Base-by-base conservation (phyloP, 2,329 filamentous ascomycete genomes). In the Alternaria postmessia region DNA sequence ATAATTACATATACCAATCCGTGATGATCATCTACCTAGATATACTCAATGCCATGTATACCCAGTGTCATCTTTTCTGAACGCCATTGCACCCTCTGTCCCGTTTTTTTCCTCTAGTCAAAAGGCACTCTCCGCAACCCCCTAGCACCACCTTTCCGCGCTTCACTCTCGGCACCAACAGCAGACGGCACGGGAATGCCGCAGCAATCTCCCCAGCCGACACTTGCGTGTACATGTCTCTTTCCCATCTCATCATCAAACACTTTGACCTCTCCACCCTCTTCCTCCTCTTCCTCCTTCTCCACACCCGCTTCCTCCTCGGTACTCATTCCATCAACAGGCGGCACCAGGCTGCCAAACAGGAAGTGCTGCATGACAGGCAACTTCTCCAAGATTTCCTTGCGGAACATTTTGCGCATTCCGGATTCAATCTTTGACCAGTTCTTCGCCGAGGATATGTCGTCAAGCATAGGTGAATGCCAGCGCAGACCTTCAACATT, bases 321-420 rank as follows among this genome's bases (percentile, higher is more conserved):
- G 47, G 83, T 85, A 63, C 88, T 91, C 95, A 99, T 98, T 1
- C 88, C 92, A 22, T 92, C 87, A 0, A 85, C 87, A 0, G 94
- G 93, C 0, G 92, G 90, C 2, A 99, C 85, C 51, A 99, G 79
- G 8, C 89, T 90, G 1, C 95, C 95, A 74, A 99, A 99, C 55
- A 99, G 75, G 71, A 99, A 99, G 78, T 99, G 96, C 80, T 99
- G 95, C 93, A 98, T 98, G 43, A 99, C 94, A 1, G 95, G 95
- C 56, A 99, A 78, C 79, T 99, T 99, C 32, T 91, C 89, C 52
- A 99, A 80, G 1, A 99, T 94, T 79, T 99, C 95, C 41, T 90
- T 91, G 52, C 94, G 86, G 75, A 98, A 98, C 96, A 99, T 99
- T 68, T 93, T 91, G 62, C 92, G 87, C 96, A 99, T 98, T 7